Conservation (phyloP, 1,284 basidiomycete genomes). For the Neonothopanus nambi region DNA sequence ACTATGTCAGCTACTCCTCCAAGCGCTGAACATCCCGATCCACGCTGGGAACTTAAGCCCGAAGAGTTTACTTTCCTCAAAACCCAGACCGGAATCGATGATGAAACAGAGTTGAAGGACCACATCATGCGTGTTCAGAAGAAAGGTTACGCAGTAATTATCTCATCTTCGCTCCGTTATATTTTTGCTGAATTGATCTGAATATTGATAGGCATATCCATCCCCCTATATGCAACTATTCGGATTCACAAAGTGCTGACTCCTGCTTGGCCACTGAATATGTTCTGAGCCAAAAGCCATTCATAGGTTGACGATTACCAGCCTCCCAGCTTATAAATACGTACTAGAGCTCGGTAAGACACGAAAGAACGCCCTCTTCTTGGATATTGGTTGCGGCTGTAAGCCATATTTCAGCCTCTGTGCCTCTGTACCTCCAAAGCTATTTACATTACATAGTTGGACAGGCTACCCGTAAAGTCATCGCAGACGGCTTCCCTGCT, state of each 20-base stretch:
- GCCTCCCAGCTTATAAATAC: slow-evolving; percentile 42
- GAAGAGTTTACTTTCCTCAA: slow-evolving; percentile 40
- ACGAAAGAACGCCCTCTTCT: slow-evolving; percentile 44
- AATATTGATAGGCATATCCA: slow-evolving; percentile 13
- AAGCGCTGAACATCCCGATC: too few species aligned
- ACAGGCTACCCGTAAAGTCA: slow-evolving; percentile 42
- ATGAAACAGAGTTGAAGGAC: slow-evolving; percentile 39
- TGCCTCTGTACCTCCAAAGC: not conserved
- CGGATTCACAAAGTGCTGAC: slow-evolving; percentile 18
- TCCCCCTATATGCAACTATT: slow-evolving; percentile 19
- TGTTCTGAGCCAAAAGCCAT: not conserved
- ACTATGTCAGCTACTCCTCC: too few species aligned
- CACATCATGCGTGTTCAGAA: slow-evolving; percentile 47
- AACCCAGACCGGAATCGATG: slow-evolving; percentile 38
- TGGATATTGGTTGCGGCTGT: slow-evolving; percentile 54
- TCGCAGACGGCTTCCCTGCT: slow-evolving; percentile 37
- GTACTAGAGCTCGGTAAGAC: slow-evolving; percentile 40
- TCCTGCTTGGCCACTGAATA: not conserved
- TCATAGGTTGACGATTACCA: slow-evolving; percentile 42
- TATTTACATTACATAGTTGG: slow-evolving; percentile 34
- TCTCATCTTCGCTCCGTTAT: not conserved
- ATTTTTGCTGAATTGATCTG: not conserved
- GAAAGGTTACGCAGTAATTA: slow-evolving; percentile 42
- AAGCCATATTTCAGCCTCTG: slow-evolving; percentile 21
- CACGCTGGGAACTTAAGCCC: slow-evolving; percentile 3